These are phyloP conservation scores for Pythium vanterpoolii DNA, from an alignment of 352 stramenopile genomes.

Conservation along the genomic window DNA sequence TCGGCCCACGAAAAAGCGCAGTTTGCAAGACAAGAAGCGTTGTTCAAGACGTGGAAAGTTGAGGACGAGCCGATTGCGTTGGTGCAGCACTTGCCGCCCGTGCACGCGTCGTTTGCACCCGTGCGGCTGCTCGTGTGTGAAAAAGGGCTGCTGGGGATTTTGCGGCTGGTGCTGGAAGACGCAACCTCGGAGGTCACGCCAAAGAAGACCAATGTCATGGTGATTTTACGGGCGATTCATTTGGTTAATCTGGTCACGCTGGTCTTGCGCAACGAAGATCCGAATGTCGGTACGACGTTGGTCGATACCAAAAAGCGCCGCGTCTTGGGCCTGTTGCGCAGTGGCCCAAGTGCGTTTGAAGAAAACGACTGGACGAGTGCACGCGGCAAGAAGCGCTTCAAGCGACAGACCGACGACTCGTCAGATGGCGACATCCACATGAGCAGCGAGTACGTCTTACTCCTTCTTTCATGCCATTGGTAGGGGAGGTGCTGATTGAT, in stretches of 20 bases:
- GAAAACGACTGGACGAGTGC: constrained; percentile 38
- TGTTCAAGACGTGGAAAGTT: constrained; percentile 80
- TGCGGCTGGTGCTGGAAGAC: constrained; percentile 70
- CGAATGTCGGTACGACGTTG: constrained; percentile 9
- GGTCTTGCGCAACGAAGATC: constrained; percentile 44
- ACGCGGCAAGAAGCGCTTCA: constrained; percentile 68
- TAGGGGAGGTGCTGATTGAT: not conserved
- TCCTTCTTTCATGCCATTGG: not conserved
- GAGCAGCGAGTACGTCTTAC: constrained; percentile 53
- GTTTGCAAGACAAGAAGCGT: constrained; percentile 69
- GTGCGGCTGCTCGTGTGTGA: constrained; percentile 63
- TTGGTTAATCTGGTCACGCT: constrained; percentile 65
- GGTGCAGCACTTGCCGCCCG: constrained; percentile 50
- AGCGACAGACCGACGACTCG: constrained; percentile 42
- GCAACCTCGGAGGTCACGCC: constrained; percentile 27
- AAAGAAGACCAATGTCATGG: constrained; percentile 67
- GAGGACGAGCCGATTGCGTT: constrained; percentile 67
- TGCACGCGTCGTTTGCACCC: constrained; percentile 46
- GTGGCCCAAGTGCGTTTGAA: constrained; percentile 58
- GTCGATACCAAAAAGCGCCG: constrained; percentile 42
- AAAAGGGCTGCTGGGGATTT: constrained; percentile 54
- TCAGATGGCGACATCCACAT: constrained; percentile 55
- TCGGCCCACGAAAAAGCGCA: constrained; percentile 79
- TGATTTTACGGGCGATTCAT: constrained; percentile 60
- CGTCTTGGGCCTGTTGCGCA: constrained; percentile 44